Evolutionary conservation across 1,284 basidiomycete genomes (phyloP).

Genomic region (Cystobasidium pallidum): DNA sequence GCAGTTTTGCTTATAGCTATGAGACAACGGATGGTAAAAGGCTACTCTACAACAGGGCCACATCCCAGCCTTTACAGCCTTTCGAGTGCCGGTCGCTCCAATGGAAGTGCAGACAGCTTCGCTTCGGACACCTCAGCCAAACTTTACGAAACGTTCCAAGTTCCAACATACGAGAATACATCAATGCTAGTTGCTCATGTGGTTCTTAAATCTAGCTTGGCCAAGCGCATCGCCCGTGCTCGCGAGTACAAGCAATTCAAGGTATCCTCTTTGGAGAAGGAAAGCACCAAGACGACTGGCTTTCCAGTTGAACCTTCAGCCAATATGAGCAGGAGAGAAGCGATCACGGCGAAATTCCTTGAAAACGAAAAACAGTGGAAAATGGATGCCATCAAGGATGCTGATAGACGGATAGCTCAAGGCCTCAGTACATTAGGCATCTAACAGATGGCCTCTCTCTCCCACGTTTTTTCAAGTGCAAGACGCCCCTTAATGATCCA

Average conservation of each 20-base stretch:
- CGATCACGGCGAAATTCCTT: slow-evolving; percentile 24
- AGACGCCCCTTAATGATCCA: too few species aligned
- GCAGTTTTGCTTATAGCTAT: too few species aligned
- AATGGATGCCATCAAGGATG: slow-evolving; percentile 18
- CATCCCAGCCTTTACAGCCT: background rate
- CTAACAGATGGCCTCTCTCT: background rate
- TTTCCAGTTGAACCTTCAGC: background rate
- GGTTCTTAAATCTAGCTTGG: slow-evolving; percentile 16
- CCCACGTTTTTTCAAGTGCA: too few species aligned
- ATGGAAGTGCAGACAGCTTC: slow-evolving; percentile 16
- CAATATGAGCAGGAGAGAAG: slow-evolving; percentile 11
- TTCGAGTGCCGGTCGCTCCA: background rate
- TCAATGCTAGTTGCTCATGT: background rate
- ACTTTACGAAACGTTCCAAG: background rate
- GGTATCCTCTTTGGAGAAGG: background rate
- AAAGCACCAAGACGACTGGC: background rate
- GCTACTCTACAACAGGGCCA: too few species aligned
- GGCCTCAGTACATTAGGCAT: slow-evolving; percentile 13
- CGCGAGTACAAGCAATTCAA: slow-evolving; percentile 9
- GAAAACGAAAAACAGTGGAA: slow-evolving; percentile 30
- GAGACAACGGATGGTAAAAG: too few species aligned
- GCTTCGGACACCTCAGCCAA: background rate
- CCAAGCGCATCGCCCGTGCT: slow-evolving; percentile 26
- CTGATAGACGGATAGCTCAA: slow-evolving; percentile 4
- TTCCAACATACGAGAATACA: background rate